These are phyloP conservation scores for Xylaria nigripes DNA, from an alignment of 495 filamentous ascomycete genomes.

Conservation along the genomic window DNA sequence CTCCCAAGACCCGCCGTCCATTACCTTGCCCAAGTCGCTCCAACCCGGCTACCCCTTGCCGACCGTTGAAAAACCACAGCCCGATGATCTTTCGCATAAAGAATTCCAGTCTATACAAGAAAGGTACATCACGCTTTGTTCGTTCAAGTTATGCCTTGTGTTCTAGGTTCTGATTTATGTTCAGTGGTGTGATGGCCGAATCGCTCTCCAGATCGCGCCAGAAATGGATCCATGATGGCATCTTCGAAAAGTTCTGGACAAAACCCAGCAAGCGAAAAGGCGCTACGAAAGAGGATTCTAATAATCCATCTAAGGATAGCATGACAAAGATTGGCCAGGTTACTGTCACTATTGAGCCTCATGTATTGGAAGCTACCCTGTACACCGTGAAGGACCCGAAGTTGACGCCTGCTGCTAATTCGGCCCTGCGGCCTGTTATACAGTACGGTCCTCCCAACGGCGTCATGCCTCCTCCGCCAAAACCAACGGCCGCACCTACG, in stretches of 20 bases:
- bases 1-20: conserved; percentile 39
- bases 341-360: conserved; percentile 79
- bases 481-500: conserved; percentile 29
- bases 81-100: conserved; percentile 49
- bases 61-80: conserved; percentile 61
- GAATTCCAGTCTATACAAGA: conserved; percentile 79
- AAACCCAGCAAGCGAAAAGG: conserved; percentile 81
- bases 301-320: conserved; percentile 76
- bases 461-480: conserved; percentile 46
- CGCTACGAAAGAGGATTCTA: conserved; percentile 54
- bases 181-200: conserved; percentile 72
- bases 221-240: conserved; percentile 80
- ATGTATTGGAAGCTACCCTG: conserved; percentile 80
- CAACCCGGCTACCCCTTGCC: conserved; percentile 60
- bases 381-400: conserved; percentile 73
- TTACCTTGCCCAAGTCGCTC: conserved; percentile 46
- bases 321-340: conserved; percentile 79
- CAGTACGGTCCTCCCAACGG: conserved; percentile 62
- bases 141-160: background rate
- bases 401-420: conserved; percentile 31
- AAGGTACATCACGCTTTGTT: conserved; percentile 46
- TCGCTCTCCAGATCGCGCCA: conserved; percentile 78
- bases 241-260: conserved; percentile 90
- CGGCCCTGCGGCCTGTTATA: conserved; percentile 51
- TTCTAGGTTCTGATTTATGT: conserved; percentile 1